phyloP scores from a whole-genome alignment of 768 basidiomycete species.

The Kockovaella imperatae region DNA sequence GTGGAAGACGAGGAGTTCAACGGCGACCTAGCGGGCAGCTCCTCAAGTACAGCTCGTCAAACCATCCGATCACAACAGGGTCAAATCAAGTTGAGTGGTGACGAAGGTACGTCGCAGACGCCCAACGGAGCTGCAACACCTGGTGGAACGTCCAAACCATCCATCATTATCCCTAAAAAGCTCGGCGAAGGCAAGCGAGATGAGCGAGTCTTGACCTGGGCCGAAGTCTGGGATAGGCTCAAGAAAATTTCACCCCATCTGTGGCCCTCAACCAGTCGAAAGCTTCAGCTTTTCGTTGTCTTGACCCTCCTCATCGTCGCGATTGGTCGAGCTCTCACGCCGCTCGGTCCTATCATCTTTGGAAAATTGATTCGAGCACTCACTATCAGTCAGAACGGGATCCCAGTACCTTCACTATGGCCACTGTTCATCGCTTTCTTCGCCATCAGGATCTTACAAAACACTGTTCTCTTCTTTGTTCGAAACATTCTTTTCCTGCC shows the following conservation, averaged over 20 bases:
- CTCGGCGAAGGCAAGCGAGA: slow-evolving; percentile 34
- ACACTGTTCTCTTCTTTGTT: slow-evolving; percentile 52
- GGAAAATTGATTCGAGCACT: slow-evolving; percentile 55
- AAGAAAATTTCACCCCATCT: slow-evolving; percentile 66
- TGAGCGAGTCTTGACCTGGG: slow-evolving; percentile 54
- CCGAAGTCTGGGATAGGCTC: slow-evolving; percentile 60
- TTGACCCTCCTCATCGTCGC: slow-evolving; percentile 64
- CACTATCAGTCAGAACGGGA: slow-evolving; percentile 4
- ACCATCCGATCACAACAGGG: background rate
- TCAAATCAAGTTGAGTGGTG: background rate
- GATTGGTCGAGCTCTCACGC: slow-evolving; percentile 67
- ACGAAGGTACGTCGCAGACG: background rate
- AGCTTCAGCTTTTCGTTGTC: slow-evolving; percentile 63
- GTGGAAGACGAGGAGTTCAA: slow-evolving; percentile 49
- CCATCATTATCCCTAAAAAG: slow-evolving; percentile 34
- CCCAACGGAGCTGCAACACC: background rate
- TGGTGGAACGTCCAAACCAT: slow-evolving; percentile 41
- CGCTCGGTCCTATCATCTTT: slow-evolving; percentile 62
- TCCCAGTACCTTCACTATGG: slow-evolving; percentile 50
- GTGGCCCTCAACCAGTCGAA: slow-evolving; percentile 65
- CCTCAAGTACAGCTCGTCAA: slow-evolving; percentile 47
- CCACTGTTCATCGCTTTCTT: slow-evolving; percentile 62
- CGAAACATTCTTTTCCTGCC: slow-evolving; percentile 58
- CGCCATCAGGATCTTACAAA: slow-evolving; percentile 63
- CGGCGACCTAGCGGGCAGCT: slow-evolving; percentile 50